These are phyloP conservation scores for Acacia confusa DNA, from an alignment of 306 rosid genomes.

Conservation along the genomic window DNA sequence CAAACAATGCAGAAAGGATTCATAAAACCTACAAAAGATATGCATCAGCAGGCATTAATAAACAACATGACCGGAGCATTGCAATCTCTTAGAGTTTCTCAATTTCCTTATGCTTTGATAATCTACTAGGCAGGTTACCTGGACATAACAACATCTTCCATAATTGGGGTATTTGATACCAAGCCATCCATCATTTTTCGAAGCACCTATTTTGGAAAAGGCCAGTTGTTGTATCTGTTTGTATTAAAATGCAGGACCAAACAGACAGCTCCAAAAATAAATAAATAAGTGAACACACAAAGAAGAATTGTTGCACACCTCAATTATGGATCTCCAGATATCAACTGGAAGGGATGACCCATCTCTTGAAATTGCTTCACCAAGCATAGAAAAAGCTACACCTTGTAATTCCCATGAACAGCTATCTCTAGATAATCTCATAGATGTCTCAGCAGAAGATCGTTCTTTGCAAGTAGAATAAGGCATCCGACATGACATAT, in stretches of 20 bases:
- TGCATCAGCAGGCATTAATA: constrained; percentile 27
- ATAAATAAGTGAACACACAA: background rate
- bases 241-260: constrained; percentile 1
- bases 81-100: background rate
- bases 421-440: constrained; percentile 40
- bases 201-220: constrained; percentile 51
- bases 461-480: constrained; percentile 39
- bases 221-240: constrained; percentile 26
- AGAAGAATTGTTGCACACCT: constrained; percentile 46
- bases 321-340: constrained; percentile 69
- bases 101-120: constrained; percentile 24
- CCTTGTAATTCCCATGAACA: constrained; percentile 70
- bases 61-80: constrained; percentile 29
- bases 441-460: constrained; percentile 34
- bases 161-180: constrained; percentile 56
- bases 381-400: constrained; percentile 66
- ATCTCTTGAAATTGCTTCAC: constrained; percentile 67
- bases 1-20: constrained; percentile 67
- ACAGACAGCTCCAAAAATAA: constrained; percentile 5
- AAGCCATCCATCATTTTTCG: constrained; percentile 83
- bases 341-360: constrained; percentile 64
- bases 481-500: constrained; percentile 39
- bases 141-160: constrained; percentile 64
- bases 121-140: constrained; percentile 50
- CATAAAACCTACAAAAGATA: constrained; percentile 72